Conservation (phyloP, 176 grass and related monocot genomes). For the Oryza coarctata region DNA sequence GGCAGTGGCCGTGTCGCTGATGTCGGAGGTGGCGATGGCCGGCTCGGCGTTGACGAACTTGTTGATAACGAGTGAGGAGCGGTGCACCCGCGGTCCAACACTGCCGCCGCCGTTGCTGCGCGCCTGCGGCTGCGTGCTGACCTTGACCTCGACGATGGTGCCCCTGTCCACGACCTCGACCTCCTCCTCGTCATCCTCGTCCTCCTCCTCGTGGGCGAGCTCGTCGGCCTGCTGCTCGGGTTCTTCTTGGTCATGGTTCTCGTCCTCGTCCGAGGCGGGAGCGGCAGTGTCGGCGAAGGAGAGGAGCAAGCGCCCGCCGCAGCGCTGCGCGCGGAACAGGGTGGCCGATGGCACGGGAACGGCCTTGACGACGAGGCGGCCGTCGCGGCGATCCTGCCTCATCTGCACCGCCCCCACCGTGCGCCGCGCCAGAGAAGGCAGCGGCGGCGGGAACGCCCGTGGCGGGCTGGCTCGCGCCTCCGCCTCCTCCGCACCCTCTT, state of each 20-base stretch:
- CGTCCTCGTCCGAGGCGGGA: background rate
- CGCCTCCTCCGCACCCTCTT: conserved; percentile 2
- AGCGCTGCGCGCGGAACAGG: conserved; percentile 73
- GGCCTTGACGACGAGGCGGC: conserved; percentile 77
- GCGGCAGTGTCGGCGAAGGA: conserved; percentile 60
- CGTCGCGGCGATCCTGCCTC: conserved; percentile 66
- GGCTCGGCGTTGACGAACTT: conserved; percentile 88
- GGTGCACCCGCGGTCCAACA: conserved; percentile 46
- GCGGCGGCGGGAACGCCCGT: conserved; percentile 70
- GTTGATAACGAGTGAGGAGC: conserved; percentile 88
- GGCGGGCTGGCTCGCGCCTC: conserved; percentile 31
- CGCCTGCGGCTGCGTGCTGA: conserved; percentile 72
- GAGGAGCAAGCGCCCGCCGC: conserved; percentile 70
- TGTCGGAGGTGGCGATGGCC: conserved; percentile 2
- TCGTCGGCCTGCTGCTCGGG: conserved; percentile 28
- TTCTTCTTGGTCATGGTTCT: conserved; percentile 3
- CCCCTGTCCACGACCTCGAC: conserved; percentile 75
- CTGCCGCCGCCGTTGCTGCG: conserved; percentile 17
- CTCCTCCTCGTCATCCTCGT: conserved; percentile 45
- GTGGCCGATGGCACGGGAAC: conserved; percentile 65
- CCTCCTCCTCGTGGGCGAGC: conserved; percentile 11
- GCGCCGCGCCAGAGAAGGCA: conserved; percentile 68
- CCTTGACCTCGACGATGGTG: conserved; percentile 78
- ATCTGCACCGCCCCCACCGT: conserved; percentile 65
- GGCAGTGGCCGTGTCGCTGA: background rate